A percentile compares a stretch with the other conserved stretches of the same genome.
Conservation (phyloP, 163 green algal species). For the Chlorella variabilis region DNA sequence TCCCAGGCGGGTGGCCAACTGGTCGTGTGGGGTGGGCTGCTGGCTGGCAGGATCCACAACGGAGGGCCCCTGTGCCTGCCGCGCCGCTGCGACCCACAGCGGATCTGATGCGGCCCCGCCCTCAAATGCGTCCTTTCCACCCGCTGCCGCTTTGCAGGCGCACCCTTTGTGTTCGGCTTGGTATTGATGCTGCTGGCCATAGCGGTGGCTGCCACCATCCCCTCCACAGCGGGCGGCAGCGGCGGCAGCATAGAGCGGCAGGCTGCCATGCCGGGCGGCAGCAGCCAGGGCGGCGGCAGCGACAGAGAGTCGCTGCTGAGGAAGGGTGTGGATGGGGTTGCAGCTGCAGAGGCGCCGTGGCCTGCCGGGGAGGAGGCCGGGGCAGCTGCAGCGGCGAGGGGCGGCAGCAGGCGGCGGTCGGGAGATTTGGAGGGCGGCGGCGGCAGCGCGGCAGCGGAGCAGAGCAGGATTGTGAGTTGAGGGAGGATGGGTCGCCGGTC, state of each 20-base stretch:
- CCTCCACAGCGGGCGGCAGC: conserved; percentile 20
- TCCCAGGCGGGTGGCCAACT: conserved; percentile 45
- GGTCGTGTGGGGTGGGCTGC: too few species aligned
- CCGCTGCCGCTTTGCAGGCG: conserved; percentile 48
- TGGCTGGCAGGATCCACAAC: neutral
- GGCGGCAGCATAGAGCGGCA: conserved; percentile 23
- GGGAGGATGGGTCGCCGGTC: too few species aligned
- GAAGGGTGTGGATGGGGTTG: neutral
- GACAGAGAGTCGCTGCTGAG: neutral
- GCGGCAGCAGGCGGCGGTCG: too few species aligned
- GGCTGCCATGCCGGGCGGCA: neutral
- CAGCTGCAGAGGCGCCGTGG: too few species aligned
- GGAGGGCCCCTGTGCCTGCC: too few species aligned
- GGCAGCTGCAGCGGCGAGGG: too few species aligned
- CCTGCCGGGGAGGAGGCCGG: too few species aligned
- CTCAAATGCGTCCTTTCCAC: too few species aligned
- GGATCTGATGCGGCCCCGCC: neutral
- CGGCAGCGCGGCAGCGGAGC: too few species aligned
- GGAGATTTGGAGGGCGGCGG: neutral
- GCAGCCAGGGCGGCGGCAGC: neutral
- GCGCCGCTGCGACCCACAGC: neutral
- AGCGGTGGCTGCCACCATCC: conserved; percentile 42
- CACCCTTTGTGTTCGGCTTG: conserved; percentile 56
- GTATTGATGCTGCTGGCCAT: conserved; percentile 48
- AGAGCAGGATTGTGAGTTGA: too few species aligned